Conservation (phyloP, 257 asterid species). For the Plantago major region DNA sequence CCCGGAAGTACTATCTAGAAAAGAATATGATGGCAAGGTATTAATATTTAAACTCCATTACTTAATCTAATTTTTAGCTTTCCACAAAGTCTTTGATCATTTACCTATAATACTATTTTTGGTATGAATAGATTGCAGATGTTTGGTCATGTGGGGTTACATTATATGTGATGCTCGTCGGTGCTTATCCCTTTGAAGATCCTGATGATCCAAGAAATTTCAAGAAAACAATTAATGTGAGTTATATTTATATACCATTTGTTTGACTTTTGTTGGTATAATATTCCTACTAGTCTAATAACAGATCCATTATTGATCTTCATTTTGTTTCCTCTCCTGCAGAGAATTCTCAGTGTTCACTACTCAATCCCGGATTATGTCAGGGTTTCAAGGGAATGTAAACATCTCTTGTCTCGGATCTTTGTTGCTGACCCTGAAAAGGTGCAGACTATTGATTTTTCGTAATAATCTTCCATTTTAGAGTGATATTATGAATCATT, state of each 20-base stretch:
- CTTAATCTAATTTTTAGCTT: conserved; percentile 1
- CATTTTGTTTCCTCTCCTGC: conserved; percentile 5
- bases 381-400: conserved; percentile 72
- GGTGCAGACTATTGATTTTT: conserved; percentile 30
- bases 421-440: conserved; percentile 76
- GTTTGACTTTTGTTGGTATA: conserved; percentile 7
- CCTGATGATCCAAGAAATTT: conserved; percentile 85
- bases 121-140: conserved; percentile 64
- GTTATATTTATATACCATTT: conserved; percentile 6
- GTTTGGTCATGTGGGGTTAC: conserved; percentile 99
- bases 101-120: conserved; percentile 11
- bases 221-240: conserved; percentile 78
- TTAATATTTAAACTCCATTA: not conserved
- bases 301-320: not conserved
- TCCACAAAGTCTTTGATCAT: conserved; percentile 3
- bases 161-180: conserved; percentile 83
- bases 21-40: conserved; percentile 90
- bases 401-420: conserved; percentile 67
- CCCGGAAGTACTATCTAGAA: conserved; percentile 66
- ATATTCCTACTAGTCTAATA: not conserved
- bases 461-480: not conserved
- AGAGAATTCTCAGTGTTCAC: conserved; percentile 85
- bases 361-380: conserved; percentile 84
- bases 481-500: not conserved
- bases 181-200: conserved; percentile 94